These are phyloP conservation scores for Hymenotorrendiella dingleyae DNA, from an alignment of 2,329 filamentous ascomycete species.

Conservation along the genomic window DNA sequence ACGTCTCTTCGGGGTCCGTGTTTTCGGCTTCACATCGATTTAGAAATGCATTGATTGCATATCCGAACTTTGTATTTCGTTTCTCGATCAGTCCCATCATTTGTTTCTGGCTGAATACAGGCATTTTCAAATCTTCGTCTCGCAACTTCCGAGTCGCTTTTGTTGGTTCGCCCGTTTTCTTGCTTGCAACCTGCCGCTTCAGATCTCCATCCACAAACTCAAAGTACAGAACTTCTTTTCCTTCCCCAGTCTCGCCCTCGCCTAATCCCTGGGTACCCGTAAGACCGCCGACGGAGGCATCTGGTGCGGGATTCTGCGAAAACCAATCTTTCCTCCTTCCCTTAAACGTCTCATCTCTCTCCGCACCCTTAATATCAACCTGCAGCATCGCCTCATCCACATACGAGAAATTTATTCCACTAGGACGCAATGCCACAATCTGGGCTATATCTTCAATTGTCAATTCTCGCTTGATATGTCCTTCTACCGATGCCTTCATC, in stretches of 20 bases:
- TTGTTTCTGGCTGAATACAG: conserved; percentile 87
- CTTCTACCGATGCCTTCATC: conserved; percentile 77
- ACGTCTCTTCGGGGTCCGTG: conserved; percentile 59
- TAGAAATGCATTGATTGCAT: conserved; percentile 71
- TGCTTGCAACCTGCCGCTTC: conserved; percentile 68
- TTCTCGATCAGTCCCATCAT: conserved; percentile 87
- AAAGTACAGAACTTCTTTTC: conserved; percentile 73
- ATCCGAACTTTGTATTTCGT: conserved; percentile 75
- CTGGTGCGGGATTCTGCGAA: conserved; percentile 44
- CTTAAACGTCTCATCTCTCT: conserved; percentile 59
- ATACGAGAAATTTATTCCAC: conserved; percentile 75
- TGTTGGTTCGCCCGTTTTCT: conserved; percentile 66
- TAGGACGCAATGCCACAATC: conserved; percentile 71
- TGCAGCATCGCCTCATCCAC: conserved; percentile 80
- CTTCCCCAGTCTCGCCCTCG: conserved; percentile 32
- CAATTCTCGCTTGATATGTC: conserved; percentile 67
- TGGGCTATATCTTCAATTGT: conserved; percentile 73
- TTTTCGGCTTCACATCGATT: conserved; percentile 61
- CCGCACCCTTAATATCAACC: conserved; percentile 67
- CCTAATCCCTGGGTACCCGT: conserved; percentile 43
- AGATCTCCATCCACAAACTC: conserved; percentile 91
- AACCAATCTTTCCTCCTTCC: conserved; percentile 46
- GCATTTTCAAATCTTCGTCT: conserved; percentile 82
- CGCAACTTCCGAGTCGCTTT: conserved; percentile 62
- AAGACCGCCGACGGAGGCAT: conserved; percentile 51